Evolutionary conservation across 768 basidiomycete species (phyloP).

Genomic region (Gymnopilus dilepis): DNA sequence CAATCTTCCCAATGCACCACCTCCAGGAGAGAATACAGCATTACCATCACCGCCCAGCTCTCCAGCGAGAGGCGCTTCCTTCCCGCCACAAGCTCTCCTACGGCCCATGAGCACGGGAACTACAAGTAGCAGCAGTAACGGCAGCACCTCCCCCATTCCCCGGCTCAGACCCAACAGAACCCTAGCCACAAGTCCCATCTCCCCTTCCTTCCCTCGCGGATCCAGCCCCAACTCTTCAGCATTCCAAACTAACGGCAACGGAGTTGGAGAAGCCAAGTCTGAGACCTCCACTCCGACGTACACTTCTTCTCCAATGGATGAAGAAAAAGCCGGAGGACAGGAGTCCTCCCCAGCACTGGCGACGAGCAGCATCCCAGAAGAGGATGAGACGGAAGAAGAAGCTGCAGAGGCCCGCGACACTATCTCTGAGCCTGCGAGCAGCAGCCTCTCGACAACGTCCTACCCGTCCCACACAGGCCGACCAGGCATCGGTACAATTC

Average conservation of each 20-base stretch:
- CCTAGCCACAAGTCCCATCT: slow-evolving; percentile 37
- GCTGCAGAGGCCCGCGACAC: slow-evolving; percentile 10
- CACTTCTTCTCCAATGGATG: slow-evolving; percentile 15
- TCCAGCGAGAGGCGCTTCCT: slow-evolving; percentile 12
- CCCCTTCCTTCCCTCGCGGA: slow-evolving; percentile 31
- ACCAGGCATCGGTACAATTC: slow-evolving; percentile 49
- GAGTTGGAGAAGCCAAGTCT: neutral
- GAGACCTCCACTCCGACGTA: slow-evolving; percentile 4
- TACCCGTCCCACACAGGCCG: slow-evolving; percentile 52
- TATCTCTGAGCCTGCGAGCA: slow-evolving; percentile 1
- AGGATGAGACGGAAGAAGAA: slow-evolving; percentile 8
- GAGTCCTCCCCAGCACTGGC: slow-evolving; percentile 3
- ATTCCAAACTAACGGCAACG: neutral
- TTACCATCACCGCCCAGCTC: slow-evolving; percentile 33
- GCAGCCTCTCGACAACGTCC: neutral
- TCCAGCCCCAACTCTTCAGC: slow-evolving; percentile 10
- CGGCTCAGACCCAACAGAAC: slow-evolving; percentile 35
- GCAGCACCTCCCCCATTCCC: slow-evolving; percentile 23
- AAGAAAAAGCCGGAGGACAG: slow-evolving; percentile 24
- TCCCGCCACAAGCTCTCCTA: slow-evolving; percentile 14
- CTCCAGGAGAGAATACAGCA: slow-evolving; percentile 28
- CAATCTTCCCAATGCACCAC: slow-evolving; percentile 59
- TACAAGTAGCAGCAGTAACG: slow-evolving; percentile 11
- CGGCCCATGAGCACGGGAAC: slow-evolving; percentile 25
- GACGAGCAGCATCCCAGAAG: slow-evolving; percentile 1